These are phyloP conservation scores for Colletotrichum spinosum DNA, from an alignment of 2,329 filamentous ascomycete genomes.

Conservation along the genomic window DNA sequence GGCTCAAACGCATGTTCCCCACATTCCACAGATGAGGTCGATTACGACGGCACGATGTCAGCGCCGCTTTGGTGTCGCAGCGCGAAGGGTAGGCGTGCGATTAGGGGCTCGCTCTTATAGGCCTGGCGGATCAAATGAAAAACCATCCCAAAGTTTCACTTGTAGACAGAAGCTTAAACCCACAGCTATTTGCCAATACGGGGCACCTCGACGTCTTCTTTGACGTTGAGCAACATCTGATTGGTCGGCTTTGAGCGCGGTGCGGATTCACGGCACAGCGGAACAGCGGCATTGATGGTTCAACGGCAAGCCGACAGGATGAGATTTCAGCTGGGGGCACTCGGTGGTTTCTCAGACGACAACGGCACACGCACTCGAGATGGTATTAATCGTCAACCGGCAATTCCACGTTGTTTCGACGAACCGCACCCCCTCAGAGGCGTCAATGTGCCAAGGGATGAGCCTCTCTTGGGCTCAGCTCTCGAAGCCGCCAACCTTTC, in stretches of 20 bases:
- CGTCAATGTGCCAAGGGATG: constrained; percentile 20
- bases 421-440: not conserved
- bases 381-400: not conserved
- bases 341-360: constrained; percentile 1
- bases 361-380: not conserved
- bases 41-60: constrained; percentile 3
- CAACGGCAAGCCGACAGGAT: constrained; percentile 5
- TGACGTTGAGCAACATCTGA: constrained; percentile 3
- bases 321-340: not conserved
- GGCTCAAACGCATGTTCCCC: not conserved
- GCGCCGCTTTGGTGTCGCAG: not conserved
- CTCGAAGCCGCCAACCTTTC: not conserved
- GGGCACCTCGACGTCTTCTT: constrained; percentile 11
- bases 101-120: not conserved
- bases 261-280: constrained; percentile 19
- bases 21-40: not conserved
- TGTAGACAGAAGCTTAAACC: constrained; percentile 20
- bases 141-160: constrained; percentile 12
- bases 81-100: constrained; percentile 4
- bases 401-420: not conserved
- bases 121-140: not conserved
- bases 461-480: constrained; percentile 23
- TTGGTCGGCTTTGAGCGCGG: not conserved
- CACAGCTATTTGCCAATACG: constrained; percentile 9
- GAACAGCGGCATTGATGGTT: constrained; percentile 3